phyloP scores from a whole-genome alignment of 2,329 filamentous ascomycete genomes.

The Cytospora chrysosperma region DNA sequence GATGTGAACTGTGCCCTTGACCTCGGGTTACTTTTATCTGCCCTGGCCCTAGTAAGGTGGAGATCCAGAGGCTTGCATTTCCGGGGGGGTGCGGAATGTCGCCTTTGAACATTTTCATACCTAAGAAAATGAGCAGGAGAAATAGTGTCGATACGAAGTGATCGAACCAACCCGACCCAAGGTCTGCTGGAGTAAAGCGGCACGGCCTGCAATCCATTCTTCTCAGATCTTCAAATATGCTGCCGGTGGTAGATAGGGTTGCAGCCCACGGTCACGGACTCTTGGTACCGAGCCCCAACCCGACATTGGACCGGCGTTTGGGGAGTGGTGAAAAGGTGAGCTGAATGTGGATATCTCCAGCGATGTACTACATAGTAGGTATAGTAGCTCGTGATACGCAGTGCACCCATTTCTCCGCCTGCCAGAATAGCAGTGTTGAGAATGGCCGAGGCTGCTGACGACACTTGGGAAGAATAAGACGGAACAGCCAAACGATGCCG shows the following conservation, averaged over 20 bases:
- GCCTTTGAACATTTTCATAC: background rate
- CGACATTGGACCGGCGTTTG: background rate
- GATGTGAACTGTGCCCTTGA: too few species aligned
- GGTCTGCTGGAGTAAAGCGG: conserved; percentile 5
- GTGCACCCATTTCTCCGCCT: too few species aligned
- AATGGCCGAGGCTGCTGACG: too few species aligned
- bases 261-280: background rate
- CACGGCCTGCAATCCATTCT: conserved; percentile 13
- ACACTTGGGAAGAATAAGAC: background rate
- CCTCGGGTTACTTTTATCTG: too few species aligned
- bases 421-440: background rate
- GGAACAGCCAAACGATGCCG: background rate
- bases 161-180: conserved; percentile 1
- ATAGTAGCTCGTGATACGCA: too few species aligned
- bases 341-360: too few species aligned
- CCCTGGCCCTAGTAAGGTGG: too few species aligned
- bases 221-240: conserved; percentile 7
- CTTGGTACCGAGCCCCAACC: background rate
- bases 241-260: background rate
- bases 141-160: background rate
- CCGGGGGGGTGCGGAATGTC: too few species aligned
- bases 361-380: too few species aligned
- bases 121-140: background rate
- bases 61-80: too few species aligned
- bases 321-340: background rate